Conservation (phyloP, 2,329 filamentous ascomycete genomes). For the Fusarium sacchari region DNA sequence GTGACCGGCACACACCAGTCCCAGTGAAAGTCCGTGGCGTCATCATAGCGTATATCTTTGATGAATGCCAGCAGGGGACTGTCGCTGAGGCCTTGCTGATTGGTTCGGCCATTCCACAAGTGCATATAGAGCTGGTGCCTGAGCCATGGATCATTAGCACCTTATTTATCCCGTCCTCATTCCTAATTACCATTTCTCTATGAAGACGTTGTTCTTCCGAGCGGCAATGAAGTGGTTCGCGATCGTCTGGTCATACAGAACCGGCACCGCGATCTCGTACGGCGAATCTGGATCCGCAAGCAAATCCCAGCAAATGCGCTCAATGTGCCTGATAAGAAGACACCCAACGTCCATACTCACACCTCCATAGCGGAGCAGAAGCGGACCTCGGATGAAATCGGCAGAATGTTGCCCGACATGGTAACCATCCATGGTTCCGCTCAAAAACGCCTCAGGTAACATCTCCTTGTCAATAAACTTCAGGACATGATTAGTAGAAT, state of each 20-base stretch:
- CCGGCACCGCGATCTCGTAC: not conserved
- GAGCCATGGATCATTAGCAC: not conserved
- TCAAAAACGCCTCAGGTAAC: not conserved
- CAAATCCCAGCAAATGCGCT: not conserved
- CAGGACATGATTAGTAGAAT: not conserved
- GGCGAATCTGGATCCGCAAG: not conserved
- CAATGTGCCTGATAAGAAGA: not conserved
- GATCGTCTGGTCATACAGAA: not conserved
- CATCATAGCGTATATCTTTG: not conserved
- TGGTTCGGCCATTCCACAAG: not conserved
- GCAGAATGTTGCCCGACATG: not conserved
- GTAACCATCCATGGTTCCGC: not conserved
- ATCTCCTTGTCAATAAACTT: not conserved
- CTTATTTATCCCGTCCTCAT: accelerated
- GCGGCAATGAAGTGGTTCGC: not conserved
- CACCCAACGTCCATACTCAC: not conserved
- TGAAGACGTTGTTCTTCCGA: not conserved
- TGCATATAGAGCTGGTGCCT: not conserved
- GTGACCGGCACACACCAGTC: not conserved
- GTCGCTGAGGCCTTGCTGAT: not conserved
- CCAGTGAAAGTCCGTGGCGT: not conserved
- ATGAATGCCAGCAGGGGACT: not conserved
- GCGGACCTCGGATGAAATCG: not conserved
- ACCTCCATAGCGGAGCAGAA: not conserved
- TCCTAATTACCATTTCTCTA: not conserved